Base-by-base conservation (phyloP, 495 filamentous ascomycete species). In the Cercophora samala region DNA sequence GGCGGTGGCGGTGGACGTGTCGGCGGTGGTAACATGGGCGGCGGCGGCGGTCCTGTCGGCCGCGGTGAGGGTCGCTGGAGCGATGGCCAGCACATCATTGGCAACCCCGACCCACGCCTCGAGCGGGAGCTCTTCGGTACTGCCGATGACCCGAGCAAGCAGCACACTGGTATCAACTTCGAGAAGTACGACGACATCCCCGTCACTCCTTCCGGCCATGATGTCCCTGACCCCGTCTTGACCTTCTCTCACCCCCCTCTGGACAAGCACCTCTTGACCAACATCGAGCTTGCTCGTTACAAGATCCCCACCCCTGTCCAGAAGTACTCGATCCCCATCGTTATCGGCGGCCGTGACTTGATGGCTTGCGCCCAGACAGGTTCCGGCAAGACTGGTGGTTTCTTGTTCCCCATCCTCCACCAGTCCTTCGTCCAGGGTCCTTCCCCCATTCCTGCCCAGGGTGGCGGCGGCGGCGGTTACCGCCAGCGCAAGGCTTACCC, bases 291-390 rank as follows among this genome's bases (percentile, higher is more conserved):
- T 42, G 93, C 95, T 60, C 90, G 89, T 73, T 99, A 99, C 86
- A 93, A 93, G 71, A 89, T 91, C 62, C 95, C 95, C 23, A 98
- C 94, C 3, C 94, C 94, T 9, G 95, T 98, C 53, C 94, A 98
- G 79, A 97, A 97, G 78, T 97, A 97, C 82, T 97, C 93, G 18
- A 95, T 98, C 66, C 94, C 94, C 63, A 97, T 97, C 75, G 94
- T 98, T 68, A 96, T 97, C 90, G 87, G 86, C 71, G 95, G 95
- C 65, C 91, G 95, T 79, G 95, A 99, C 80, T 82, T 99, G 71
- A 97, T 99, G 95, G 96, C 95, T 77, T 98, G 95, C 82, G 95
- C 95, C 68, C 95, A 99, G 82, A 99, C 95, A 70, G 95, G 95
- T 77, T 99, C 94, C 71, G 95, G 95, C 82, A 99, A 99, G 87